Evolutionary conservation across 306 rosid genomes (phyloP).

Genomic region (Psophocarpus tetragonolobus): DNA sequence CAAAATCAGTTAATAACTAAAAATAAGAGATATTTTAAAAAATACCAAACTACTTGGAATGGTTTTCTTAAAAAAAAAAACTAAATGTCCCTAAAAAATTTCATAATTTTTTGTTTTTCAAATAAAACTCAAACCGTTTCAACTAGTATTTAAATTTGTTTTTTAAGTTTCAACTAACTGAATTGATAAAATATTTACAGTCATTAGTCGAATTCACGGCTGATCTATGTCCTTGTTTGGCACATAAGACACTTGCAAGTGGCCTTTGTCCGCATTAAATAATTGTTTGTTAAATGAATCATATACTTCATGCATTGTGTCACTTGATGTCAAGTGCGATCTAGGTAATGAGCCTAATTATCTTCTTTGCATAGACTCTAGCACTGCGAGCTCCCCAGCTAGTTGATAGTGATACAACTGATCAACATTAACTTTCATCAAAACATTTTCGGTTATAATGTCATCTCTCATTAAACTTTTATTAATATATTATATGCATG

Average conservation of each 20-base stretch:
- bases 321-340: not conserved
- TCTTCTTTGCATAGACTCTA: not conserved
- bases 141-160: no score
- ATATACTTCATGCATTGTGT: not conserved
- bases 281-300: not conserved
- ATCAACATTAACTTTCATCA: not conserved
- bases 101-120: no score
- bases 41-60: no score
- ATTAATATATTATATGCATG: not conserved
- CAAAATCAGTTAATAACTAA: no score
- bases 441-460: not conserved
- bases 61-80: no score
- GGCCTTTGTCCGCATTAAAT: not conserved
- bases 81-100: no score
- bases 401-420: not conserved
- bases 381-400: not conserved
- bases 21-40: no score
- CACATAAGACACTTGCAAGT: not conserved
- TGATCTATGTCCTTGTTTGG: not conserved
- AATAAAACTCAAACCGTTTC: no score
- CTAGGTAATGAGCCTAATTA: not conserved
- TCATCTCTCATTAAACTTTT: not conserved
- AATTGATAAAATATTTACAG: no score
- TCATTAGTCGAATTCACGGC: not conserved
- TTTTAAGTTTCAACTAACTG: no score